phyloP scores from a whole-genome alignment of 306 rosid species.

The Ormosia emarginata region DNA sequence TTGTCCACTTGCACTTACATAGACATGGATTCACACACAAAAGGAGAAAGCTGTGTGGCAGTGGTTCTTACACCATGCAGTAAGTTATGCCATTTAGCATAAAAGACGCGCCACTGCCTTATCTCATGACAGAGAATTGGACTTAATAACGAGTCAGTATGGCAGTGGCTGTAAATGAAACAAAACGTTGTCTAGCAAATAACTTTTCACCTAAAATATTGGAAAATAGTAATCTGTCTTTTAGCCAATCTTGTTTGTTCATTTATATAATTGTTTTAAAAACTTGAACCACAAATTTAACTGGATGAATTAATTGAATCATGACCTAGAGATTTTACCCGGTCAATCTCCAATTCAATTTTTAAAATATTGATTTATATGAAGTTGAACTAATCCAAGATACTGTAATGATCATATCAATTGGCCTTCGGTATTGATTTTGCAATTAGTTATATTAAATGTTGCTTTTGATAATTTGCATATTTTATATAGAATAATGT shows the following conservation, averaged over 20 bases:
- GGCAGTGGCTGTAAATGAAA: not conserved
- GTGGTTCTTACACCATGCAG: conserved; percentile 10
- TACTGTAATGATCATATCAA: not conserved
- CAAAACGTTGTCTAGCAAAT: not conserved
- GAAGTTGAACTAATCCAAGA: not conserved
- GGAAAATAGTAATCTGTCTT: not conserved
- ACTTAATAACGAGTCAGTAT: not conserved
- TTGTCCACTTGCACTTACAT: conserved; percentile 24
- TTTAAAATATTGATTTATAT: too few species aligned
- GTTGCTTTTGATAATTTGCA: not conserved
- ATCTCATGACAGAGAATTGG: not conserved
- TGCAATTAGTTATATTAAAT: not conserved
- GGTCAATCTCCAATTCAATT: too few species aligned
- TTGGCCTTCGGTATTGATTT: not conserved
- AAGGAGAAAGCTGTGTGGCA: not conserved
- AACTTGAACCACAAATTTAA: too few species aligned
- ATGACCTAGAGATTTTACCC: too few species aligned
- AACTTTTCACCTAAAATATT: not conserved
- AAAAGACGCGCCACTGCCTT: not conserved
- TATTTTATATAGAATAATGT: not conserved
- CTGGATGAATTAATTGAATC: too few species aligned
- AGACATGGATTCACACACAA: not conserved
- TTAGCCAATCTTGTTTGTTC: not conserved
- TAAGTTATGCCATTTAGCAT: not conserved
- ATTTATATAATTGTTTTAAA: too few species aligned